These are phyloP conservation scores for Ceriops decandra DNA, from an alignment of 345 rosid genomes.

Conservation along the genomic window DNA sequence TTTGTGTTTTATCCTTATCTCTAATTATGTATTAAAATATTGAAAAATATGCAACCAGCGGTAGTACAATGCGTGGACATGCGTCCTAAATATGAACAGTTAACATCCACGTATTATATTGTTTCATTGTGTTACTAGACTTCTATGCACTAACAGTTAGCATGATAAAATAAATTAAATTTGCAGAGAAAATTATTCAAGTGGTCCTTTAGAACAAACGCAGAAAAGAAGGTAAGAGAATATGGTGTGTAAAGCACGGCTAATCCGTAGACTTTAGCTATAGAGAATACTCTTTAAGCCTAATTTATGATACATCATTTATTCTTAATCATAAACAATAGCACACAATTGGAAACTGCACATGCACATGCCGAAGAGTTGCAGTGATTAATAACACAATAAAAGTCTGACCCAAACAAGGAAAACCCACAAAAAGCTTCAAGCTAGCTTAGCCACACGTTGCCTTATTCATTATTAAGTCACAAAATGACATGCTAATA, in stretches of 20 bases:
- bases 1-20: too few relatives aligned
- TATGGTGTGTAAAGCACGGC: constrained; percentile 28
- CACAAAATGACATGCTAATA: constrained; percentile 16
- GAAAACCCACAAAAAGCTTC: neutral
- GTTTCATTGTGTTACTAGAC: neutral
- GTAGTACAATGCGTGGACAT: too few relatives aligned
- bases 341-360: constrained; percentile 36
- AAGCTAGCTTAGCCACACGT: constrained; percentile 12
- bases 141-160: neutral
- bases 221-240: constrained; percentile 25
- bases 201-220: constrained; percentile 47
- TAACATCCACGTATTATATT: neutral
- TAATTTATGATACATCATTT: constrained; percentile 20
- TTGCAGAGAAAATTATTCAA: constrained; percentile 12
- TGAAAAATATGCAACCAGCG: too few relatives aligned
- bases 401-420: constrained; percentile 10
- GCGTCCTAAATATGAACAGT: too few relatives aligned
- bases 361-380: constrained; percentile 41
- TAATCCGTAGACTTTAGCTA: constrained; percentile 28
- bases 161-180: constrained; percentile 9
- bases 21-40: too few relatives aligned
- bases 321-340: constrained; percentile 39
- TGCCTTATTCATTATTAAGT: constrained; percentile 25
- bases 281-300: constrained; percentile 40
- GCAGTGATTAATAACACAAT: constrained; percentile 22